A percentile compares a stretch with the other conserved stretches of the same genome.
Conservation (phyloP, 805 yeast genomes). For the Pichia heedii region DNA sequence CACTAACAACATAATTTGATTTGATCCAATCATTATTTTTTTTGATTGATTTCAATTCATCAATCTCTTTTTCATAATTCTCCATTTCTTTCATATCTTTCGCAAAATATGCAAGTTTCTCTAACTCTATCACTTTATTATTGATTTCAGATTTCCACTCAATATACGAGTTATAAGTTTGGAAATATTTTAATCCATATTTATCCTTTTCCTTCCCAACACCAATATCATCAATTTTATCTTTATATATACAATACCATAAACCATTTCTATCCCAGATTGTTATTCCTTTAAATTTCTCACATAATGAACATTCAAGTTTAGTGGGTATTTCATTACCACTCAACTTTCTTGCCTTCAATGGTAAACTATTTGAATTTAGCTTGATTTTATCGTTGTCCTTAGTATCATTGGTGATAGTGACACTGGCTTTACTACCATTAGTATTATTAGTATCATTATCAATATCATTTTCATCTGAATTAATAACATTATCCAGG, state of each 20-base stretch:
- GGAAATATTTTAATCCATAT: slow-evolving; percentile 18
- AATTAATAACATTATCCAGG: slow-evolving; percentile 1
- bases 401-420: no score
- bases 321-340: slow-evolving; percentile 26
- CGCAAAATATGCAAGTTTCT: slow-evolving; percentile 12
- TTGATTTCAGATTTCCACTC: slow-evolving; percentile 17
- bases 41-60: slow-evolving; percentile 10
- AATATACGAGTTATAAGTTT: slow-evolving; percentile 17
- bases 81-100: slow-evolving; percentile 12
- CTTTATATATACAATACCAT: slow-evolving; percentile 23
- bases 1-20: slow-evolving; percentile 5
- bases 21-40: slow-evolving; percentile 4
- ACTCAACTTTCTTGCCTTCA: slow-evolving; percentile 13
- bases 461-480: background rate
- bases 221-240: slow-evolving; percentile 1
- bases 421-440: no score
- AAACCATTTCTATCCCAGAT: slow-evolving; percentile 25
- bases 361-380: background rate
- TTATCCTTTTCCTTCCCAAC: slow-evolving; percentile 13
- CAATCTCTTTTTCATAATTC: slow-evolving; percentile 13
- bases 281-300: slow-evolving; percentile 17
- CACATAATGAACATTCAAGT: slow-evolving; percentile 25
- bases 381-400: no score
- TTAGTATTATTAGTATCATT: background rate
- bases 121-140: slow-evolving; percentile 11